These are phyloP conservation scores for Chaetomiaceae sp. DNA, from an alignment of 2,329 filamentous ascomycete species.

Conservation along the genomic window DNA sequence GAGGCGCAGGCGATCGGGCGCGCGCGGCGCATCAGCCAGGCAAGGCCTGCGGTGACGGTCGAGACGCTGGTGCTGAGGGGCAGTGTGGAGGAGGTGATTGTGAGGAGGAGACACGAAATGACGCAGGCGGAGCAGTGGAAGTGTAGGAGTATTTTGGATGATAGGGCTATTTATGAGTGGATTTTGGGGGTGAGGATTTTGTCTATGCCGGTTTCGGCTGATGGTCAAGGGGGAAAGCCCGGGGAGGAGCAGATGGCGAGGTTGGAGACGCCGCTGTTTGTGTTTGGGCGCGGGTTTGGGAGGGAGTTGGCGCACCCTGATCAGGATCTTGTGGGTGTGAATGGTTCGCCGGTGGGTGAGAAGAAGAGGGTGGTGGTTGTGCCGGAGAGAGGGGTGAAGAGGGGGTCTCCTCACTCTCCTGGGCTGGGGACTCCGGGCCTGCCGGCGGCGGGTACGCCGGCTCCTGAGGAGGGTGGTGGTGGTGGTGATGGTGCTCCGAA, in stretches of 20 bases:
- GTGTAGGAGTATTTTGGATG: slow-evolving; percentile 55
- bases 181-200: slow-evolving; percentile 50
- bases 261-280: slow-evolving; percentile 10
- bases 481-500: not conserved
- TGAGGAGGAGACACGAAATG: slow-evolving; percentile 70
- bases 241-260: slow-evolving; percentile 15
- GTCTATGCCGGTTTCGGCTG: slow-evolving; percentile 27
- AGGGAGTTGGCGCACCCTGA: slow-evolving; percentile 13
- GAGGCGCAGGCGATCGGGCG: slow-evolving; percentile 91
- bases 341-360: not conserved
- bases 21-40: slow-evolving; percentile 82
- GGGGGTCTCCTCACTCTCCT: not conserved
- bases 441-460: not conserved
- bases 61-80: slow-evolving; percentile 78
- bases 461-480: not conserved
- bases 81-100: slow-evolving; percentile 81
- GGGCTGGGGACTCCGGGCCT: not conserved
- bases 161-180: slow-evolving; percentile 54
- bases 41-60: slow-evolving; percentile 69
- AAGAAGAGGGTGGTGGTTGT: not conserved
- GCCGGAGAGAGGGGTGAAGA: not conserved
- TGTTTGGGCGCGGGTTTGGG: slow-evolving; percentile 20
- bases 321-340: slow-evolving; percentile 11
- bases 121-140: slow-evolving; percentile 59
- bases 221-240: no score